These are phyloP conservation scores for Phyllosticta paracitricarpa DNA, from an alignment of 2,329 filamentous ascomycete species.

Conservation along the genomic window DNA sequence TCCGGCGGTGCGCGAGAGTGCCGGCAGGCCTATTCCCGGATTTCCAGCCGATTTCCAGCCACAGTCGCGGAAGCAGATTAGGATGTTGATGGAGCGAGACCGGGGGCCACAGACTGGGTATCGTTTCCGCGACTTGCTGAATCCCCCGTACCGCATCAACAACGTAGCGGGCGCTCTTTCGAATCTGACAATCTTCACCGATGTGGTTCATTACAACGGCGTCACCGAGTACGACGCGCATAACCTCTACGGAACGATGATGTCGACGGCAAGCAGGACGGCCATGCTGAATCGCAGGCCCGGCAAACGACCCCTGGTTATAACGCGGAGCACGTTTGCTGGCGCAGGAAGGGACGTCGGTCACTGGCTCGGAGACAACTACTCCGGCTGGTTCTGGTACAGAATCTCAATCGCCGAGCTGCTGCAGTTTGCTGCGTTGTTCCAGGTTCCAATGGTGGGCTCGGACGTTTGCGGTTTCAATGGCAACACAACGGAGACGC, in stretches of 20 bases:
- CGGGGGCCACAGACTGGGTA: conserved; percentile 37
- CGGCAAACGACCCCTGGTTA: conserved; percentile 54
- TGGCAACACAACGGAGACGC: conserved; percentile 53
- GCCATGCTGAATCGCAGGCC: conserved; percentile 61
- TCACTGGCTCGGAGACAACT: conserved; percentile 53
- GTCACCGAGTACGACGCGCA: conserved; percentile 64
- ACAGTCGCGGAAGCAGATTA: neutral
- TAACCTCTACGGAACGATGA: conserved; percentile 68
- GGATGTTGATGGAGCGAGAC: conserved; percentile 9
- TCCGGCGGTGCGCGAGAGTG: conserved; percentile 49
- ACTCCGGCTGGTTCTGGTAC: conserved; percentile 36
- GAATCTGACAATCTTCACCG: conserved; percentile 49
- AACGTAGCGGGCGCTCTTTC: conserved; percentile 45
- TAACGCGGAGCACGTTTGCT: conserved; percentile 67
- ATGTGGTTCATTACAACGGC: conserved; percentile 59
- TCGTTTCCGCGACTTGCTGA: conserved; percentile 52
- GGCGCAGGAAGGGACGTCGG: conserved; percentile 54
- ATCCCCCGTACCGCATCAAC: conserved; percentile 55
- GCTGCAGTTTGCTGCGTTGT: conserved; percentile 37
- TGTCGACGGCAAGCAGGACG: conserved; percentile 54
- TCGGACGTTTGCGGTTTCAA: conserved; percentile 69
- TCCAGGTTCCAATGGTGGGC: conserved; percentile 40
- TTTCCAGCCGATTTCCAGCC: conserved; percentile 62
- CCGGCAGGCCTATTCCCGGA: conserved; percentile 56
- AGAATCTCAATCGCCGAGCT: conserved; percentile 31